Base-by-base conservation (phyloP, 2,329 filamentous ascomycete genomes). In the Stromatinia cepivora region DNA sequence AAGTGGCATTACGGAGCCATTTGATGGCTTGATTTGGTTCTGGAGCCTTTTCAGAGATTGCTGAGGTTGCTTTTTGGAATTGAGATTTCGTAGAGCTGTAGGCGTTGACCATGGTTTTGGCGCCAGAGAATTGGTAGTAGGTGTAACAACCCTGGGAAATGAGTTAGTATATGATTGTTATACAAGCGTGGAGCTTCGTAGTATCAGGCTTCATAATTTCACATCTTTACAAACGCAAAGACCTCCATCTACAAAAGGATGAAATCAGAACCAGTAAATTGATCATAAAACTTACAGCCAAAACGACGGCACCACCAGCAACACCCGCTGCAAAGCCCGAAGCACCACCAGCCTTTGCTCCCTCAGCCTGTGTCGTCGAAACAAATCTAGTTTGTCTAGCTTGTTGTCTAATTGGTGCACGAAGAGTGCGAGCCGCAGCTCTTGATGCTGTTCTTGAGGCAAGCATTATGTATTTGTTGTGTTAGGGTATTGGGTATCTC, bases 1-100 rank as follows among this genome's bases (percentile, higher is more conserved):
- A 87, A 39, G 87, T 87, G 17, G 89, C 88, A 69, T 87, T 81
- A 75, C 88, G 87, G 71, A 93, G 84, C 81, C 86, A 89, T 71
- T 85, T 80, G 52, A 92, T 81, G 1, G 90, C 89, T 78, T 91
- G 84, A 72, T 91, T 89, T 20, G 89, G 84, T 70, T 87, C 84
- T 0, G 91, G 90, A 0, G 89, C 86, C 58, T 84, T 83, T 68
- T 88, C 80, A 72, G 89, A 85, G 8, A 91, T 81, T 76, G 87
- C 87, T 73, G 87, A 81, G 46, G 85, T 84, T 1, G 88, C 85
- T 10, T 83, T 82, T 52, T 88, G 80, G 78, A 90, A 86, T 76
- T 90, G 87, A 67, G 82, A 80, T 77, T 88, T 85, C 3, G 88
- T 86, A 66, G 88, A 83, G 66, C 84, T 83, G 13, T 82, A 81